Evolutionary conservation across 768 basidiomycete genomes (phyloP).

Genomic region (Agaricus subrufescens): DNA sequence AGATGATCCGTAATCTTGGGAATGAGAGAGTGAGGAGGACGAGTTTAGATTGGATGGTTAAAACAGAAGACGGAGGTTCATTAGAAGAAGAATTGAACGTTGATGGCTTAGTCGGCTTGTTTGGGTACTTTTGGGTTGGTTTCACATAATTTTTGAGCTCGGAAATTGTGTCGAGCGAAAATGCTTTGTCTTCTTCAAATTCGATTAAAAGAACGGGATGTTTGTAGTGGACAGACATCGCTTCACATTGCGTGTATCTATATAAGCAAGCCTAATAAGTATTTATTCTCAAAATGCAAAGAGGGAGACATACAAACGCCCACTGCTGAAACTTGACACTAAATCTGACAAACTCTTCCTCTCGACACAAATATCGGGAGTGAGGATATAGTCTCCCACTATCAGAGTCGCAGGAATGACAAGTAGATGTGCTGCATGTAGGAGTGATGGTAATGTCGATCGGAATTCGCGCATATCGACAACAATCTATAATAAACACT

Average conservation of each 20-base stretch:
- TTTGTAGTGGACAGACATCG: constrained; percentile 96
- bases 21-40: constrained; percentile 87
- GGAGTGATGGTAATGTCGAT: constrained; percentile 83
- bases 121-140: constrained; percentile 49
- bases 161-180: constrained; percentile 72
- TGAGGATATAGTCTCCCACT: constrained; percentile 93
- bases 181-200: constrained; percentile 96
- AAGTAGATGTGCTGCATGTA: constrained; percentile 76
- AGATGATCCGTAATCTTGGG: constrained; percentile 89
- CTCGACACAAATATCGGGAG: constrained; percentile 94
- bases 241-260: constrained; percentile 95
- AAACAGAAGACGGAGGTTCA: constrained; percentile 29
- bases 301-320: constrained; percentile 68
- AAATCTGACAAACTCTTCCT: constrained; percentile 92
- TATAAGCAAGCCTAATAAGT: not conserved
- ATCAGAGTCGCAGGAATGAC: constrained; percentile 91
- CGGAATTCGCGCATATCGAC: constrained; percentile 98
- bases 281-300: not conserved
- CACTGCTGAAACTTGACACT: constrained; percentile 90
- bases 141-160: constrained; percentile 69
- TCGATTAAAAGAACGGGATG: constrained; percentile 91
- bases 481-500: constrained; percentile 56
- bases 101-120: constrained; percentile 37
- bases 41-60: constrained; percentile 85
- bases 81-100: constrained; percentile 13